A percentile compares a stretch with the other conserved stretches of the same genome.
Conservation (phyloP, 306 rosid species). For the Benincasa hispida region DNA sequence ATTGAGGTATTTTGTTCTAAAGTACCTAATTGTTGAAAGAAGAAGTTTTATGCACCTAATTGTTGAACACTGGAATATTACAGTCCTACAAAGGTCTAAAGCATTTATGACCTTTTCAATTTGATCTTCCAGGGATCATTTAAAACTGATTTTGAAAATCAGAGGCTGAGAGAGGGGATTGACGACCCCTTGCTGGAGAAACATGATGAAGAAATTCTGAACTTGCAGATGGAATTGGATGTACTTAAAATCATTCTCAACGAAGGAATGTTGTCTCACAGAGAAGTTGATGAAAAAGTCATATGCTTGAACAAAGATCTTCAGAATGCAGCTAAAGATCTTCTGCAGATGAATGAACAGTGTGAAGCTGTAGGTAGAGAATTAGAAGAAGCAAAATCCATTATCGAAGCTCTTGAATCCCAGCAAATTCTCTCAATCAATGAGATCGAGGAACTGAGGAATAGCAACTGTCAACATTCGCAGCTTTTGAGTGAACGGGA, state of each 20-base stretch:
- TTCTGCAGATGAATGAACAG: constrained; percentile 27
- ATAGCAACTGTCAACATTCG: constrained; percentile 24
- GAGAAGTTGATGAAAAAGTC: constrained; percentile 43
- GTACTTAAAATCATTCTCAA: constrained; percentile 62
- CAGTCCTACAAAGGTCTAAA: neutral
- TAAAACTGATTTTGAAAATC: constrained; percentile 12
- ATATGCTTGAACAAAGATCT: constrained; percentile 38
- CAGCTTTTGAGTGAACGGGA: constrained; percentile 51
- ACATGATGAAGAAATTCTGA: constrained; percentile 57
- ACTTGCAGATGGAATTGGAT: constrained; percentile 72
- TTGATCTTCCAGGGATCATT: constrained; percentile 22
- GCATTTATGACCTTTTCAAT: neutral
- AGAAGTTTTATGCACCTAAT: neutral
- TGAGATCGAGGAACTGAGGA: constrained; percentile 65
- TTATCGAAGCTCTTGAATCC: constrained; percentile 69
- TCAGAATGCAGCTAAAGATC: constrained; percentile 29
- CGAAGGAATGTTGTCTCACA: constrained; percentile 50
- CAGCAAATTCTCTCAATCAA: constrained; percentile 62
- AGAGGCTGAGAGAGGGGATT: constrained; percentile 14
- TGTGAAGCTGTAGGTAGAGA: constrained; percentile 35
- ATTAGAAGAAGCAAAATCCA: constrained; percentile 47
- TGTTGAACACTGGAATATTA: neutral
- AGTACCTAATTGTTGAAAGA: neutral
- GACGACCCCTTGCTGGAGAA: constrained; percentile 23
- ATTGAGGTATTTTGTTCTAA: constrained; percentile 34